Evolutionary conservation across 2,329 filamentous ascomycete genomes (phyloP).

Genomic region (Keithomyces neogunnii): DNA sequence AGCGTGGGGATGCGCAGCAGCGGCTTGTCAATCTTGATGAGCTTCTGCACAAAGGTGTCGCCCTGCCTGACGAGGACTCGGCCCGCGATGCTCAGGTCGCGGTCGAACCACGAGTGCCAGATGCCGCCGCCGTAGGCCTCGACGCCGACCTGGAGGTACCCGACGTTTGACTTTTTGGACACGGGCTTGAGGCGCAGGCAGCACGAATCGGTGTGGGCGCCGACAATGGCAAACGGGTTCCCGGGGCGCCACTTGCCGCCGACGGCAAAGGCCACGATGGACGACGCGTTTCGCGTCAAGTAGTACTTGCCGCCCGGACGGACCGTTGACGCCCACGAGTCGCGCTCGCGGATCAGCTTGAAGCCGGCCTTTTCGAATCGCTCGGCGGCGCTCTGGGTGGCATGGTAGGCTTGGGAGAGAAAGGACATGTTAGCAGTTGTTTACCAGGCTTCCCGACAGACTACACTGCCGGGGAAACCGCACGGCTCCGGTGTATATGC

Average conservation of each 20-base stretch:
- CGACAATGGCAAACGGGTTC: slow-evolving; percentile 86
- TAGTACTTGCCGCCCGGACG: slow-evolving; percentile 91
- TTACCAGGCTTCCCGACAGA: too few species aligned
- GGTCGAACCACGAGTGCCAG: slow-evolving; percentile 98
- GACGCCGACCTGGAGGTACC: slow-evolving; percentile 89
- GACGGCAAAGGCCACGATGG: slow-evolving; percentile 86
- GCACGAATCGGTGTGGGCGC: slow-evolving; percentile 92
- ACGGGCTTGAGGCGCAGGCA: slow-evolving; percentile 89
- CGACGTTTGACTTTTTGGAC: slow-evolving; percentile 77
- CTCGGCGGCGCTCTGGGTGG: slow-evolving; percentile 68
- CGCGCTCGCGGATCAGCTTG: slow-evolving; percentile 78
- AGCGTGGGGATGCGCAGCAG: slow-evolving; percentile 88
- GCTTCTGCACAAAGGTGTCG: slow-evolving; percentile 67
- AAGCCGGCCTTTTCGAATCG: slow-evolving; percentile 80
- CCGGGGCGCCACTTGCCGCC: slow-evolving; percentile 86
- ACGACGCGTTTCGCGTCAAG: slow-evolving; percentile 86
- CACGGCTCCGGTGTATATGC: background rate
- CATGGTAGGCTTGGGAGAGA: slow-evolving; percentile 72
- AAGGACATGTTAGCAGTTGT: slow-evolving; percentile 10
- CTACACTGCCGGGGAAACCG: too few species aligned
- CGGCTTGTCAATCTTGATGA: slow-evolving; percentile 85
- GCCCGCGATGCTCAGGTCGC: slow-evolving; percentile 84
- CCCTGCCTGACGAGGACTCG: slow-evolving; percentile 71
- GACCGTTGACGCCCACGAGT: slow-evolving; percentile 74
- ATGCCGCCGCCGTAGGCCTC: slow-evolving; percentile 96